phyloP scores from a whole-genome alignment of 371 early-diverging fungal genomes.

The Gilbertella persicaria region DNA sequence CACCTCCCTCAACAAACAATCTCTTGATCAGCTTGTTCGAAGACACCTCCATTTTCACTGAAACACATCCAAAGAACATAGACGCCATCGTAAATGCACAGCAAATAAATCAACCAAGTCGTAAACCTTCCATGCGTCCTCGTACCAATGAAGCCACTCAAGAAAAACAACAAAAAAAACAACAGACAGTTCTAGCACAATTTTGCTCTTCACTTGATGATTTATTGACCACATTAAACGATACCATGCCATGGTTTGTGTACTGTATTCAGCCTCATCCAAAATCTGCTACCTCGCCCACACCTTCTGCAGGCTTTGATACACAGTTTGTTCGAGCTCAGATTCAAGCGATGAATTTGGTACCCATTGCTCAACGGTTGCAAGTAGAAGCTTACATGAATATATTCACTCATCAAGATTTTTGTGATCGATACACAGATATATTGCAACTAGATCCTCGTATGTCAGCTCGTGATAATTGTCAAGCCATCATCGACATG shows the following conservation, averaged over 20 bases:
- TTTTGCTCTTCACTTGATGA: constrained; percentile 70
- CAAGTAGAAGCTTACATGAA: constrained; percentile 51
- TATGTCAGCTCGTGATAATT: constrained; percentile 1
- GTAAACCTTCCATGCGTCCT: constrained; percentile 32
- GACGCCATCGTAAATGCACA: constrained; percentile 58
- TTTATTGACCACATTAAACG: constrained; percentile 72
- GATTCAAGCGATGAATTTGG: constrained; percentile 49
- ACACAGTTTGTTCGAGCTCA: constrained; percentile 54
- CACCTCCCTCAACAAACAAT: constrained; percentile 36
- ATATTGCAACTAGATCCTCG: constrained; percentile 20
- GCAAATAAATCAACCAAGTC: constrained; percentile 42
- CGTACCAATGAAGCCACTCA: constrained; percentile 3
- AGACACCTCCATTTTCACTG: constrained; percentile 36
- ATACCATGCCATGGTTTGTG: constrained; percentile 81
- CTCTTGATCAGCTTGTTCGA: constrained; percentile 15
- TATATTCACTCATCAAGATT: constrained; percentile 49
- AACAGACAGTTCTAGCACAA: constrained; percentile 44
- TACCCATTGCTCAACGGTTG: constrained; percentile 50
- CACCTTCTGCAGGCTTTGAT: constrained; percentile 36
- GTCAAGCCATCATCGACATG: constrained; percentile 8
- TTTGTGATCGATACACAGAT: constrained; percentile 66
- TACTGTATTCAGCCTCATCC: constrained; percentile 66
- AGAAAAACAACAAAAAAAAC: constrained; percentile 1
- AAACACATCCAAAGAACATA: constrained; percentile 51
- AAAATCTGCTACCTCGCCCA: constrained; percentile 10